phyloP scores from a whole-genome alignment of 768 basidiomycete genomes.

The Panellus pusillus region DNA sequence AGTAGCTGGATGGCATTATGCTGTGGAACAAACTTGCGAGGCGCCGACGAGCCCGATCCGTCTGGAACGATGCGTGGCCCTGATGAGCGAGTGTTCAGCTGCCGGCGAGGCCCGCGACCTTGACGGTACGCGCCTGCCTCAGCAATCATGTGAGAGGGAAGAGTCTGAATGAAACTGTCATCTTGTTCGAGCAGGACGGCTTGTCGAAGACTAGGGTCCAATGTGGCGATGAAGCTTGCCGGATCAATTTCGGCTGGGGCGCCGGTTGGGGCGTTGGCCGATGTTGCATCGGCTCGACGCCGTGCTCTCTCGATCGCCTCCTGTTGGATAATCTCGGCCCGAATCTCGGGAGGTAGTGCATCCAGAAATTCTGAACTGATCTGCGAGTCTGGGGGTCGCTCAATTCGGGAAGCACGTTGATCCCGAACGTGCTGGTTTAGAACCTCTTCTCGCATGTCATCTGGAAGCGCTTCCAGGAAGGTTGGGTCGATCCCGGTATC shows the following conservation, averaged over 20 bases:
- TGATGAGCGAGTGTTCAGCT: slow-evolving; percentile 30
- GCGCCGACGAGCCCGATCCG: slow-evolving; percentile 27
- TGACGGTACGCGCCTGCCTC: slow-evolving; percentile 79
- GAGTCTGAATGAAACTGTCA: slow-evolving; percentile 76
- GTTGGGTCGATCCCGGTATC: slow-evolving; percentile 98
- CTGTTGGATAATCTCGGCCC: slow-evolving; percentile 95
- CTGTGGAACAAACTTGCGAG: slow-evolving; percentile 53
- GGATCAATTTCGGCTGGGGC: slow-evolving; percentile 77
- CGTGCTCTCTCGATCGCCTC: slow-evolving; percentile 82
- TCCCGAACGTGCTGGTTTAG: slow-evolving; percentile 96
- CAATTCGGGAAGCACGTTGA: slow-evolving; percentile 74
- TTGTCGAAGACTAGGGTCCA: slow-evolving; percentile 87
- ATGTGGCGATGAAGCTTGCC: slow-evolving; percentile 87
- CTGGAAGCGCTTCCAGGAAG: slow-evolving; percentile 95
- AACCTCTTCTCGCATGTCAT: slow-evolving; percentile 98
- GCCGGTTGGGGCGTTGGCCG: slow-evolving; percentile 37
- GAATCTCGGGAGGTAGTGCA: slow-evolving; percentile 92
- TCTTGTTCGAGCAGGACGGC: slow-evolving; percentile 90
- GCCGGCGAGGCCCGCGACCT: slow-evolving; percentile 37
- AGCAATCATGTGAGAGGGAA: slow-evolving; percentile 85
- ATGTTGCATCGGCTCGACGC: slow-evolving; percentile 42
- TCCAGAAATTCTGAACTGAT: slow-evolving; percentile 96
- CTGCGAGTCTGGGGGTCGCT: slow-evolving; percentile 77
- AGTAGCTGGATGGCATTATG: slow-evolving; percentile 93
- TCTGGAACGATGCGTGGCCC: slow-evolving; percentile 31